Evolutionary conservation across 2,329 filamentous ascomycete species (phyloP).

Genomic region (Fonsecaea erecta): DNA sequence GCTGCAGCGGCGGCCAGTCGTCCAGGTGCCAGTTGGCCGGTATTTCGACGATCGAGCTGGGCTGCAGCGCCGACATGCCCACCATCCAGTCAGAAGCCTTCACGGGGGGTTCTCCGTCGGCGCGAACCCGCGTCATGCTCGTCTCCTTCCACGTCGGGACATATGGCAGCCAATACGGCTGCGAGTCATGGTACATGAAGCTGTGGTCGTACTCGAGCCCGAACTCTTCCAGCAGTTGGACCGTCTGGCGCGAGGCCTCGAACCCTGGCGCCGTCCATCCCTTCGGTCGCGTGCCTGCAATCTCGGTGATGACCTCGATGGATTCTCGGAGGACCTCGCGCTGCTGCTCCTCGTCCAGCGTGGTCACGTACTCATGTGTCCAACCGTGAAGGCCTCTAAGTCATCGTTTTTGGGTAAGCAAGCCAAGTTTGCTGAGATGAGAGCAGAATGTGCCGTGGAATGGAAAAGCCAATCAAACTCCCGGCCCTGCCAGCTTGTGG

Average conservation of each 20-base stretch:
- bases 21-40: conserved; percentile 55
- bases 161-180: conserved; percentile 22
- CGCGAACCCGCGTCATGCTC: background rate
- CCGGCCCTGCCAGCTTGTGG: too few relatives aligned
- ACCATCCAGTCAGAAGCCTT: conserved; percentile 20
- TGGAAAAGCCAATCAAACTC: too few relatives aligned
- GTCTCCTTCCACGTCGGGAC: background rate
- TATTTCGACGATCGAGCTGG: conserved; percentile 48
- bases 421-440: background rate
- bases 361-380: conserved; percentile 71
- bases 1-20: conserved; percentile 53
- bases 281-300: conserved; percentile 67
- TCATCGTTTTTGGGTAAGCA: background rate
- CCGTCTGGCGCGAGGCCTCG: conserved; percentile 45
- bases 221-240: conserved; percentile 47
- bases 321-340: conserved; percentile 78
- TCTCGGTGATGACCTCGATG: conserved; percentile 71
- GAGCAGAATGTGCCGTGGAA: background rate
- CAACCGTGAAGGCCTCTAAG: conserved; percentile 68
- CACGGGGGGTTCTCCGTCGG: background rate
- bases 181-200: conserved; percentile 55
- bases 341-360: conserved; percentile 76
- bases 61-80: conserved; percentile 50
- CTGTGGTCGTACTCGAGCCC: conserved; percentile 54
- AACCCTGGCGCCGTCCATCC: conserved; percentile 58